These are phyloP conservation scores for Chrysoporthe puriensis DNA, from an alignment of 2,329 filamentous ascomycete genomes.

Conservation along the genomic window DNA sequence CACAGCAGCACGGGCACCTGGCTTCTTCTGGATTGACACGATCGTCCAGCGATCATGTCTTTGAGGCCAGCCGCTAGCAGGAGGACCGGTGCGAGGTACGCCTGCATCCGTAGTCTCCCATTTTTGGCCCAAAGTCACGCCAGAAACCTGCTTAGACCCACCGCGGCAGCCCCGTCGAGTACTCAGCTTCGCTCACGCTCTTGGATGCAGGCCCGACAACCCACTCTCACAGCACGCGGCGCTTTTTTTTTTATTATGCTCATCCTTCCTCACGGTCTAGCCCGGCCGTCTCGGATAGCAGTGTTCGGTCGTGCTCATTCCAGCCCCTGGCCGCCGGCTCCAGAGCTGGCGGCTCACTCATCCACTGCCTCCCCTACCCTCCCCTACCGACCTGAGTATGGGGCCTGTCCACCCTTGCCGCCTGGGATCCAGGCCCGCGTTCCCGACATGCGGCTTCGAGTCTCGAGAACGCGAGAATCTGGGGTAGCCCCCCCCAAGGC, in stretches of 20 bases:
- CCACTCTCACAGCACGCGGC: not conserved
- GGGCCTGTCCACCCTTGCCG: slow-evolving; percentile 21
- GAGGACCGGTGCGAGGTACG: not conserved
- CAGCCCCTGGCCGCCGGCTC: not conserved
- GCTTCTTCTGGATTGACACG: not conserved
- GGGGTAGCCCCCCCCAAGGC: slow-evolving; percentile 20
- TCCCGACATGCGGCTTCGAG: slow-evolving; percentile 14
- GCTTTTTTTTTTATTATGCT: not conserved
- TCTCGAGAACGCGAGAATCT: slow-evolving; percentile 18
- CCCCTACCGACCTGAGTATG: slow-evolving; percentile 3
- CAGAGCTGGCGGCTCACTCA: slow-evolving; percentile 2
- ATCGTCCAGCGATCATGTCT: not conserved
- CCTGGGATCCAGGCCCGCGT: slow-evolving; percentile 27
- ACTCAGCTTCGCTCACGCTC: not conserved
- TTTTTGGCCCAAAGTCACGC: not conserved
- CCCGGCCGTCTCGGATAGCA: not conserved
- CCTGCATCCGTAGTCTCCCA: not conserved
- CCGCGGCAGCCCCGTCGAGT: not conserved
- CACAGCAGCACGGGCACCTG: not conserved
- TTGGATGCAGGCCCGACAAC: slow-evolving; percentile 8
- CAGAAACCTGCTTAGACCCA: not conserved
- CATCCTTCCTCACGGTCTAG: not conserved
- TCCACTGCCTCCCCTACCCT: slow-evolving; percentile 2
- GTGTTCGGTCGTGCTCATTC: not conserved
- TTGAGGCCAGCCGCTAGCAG: not conserved